phyloP scores from a whole-genome alignment of 2,329 filamentous ascomycete species.

The Dothiorella sarmentorum region DNA sequence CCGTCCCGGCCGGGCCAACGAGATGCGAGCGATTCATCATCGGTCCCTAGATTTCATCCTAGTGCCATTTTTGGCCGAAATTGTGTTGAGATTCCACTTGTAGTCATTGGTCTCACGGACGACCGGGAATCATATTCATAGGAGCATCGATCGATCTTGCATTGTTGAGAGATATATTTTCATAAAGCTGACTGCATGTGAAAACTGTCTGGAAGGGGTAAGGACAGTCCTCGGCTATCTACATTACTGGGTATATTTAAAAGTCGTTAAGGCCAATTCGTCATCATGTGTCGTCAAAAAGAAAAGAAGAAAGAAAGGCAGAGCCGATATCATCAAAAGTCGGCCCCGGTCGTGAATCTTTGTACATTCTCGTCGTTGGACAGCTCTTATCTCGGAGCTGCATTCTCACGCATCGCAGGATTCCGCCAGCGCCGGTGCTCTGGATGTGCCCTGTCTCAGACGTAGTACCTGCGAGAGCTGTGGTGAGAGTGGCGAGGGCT shows the following conservation, averaged over 20 bases:
- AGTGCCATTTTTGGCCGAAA: not conserved
- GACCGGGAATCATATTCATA: too few relatives aligned
- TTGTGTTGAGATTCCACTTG: too few relatives aligned
- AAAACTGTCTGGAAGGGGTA: not conserved
- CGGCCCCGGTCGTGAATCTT: not conserved
- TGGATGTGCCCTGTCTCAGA: conserved; percentile 17
- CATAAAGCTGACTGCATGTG: not conserved
- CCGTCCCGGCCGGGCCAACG: conserved; percentile 9
- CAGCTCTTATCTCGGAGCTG: not conserved
- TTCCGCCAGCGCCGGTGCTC: not conserved
- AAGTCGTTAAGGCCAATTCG: not conserved
- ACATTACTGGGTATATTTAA: conserved; percentile 15
- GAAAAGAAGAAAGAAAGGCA: not conserved
- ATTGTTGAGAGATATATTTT: not conserved
- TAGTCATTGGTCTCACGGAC: too few relatives aligned
- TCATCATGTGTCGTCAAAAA: conserved; percentile 3
- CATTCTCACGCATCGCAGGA: not conserved
- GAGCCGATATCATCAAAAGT: not conserved
- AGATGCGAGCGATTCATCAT: not conserved
- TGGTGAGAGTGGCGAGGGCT: conserved; percentile 39
- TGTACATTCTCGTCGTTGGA: conserved; percentile 7
- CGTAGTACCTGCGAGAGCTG: conserved; percentile 35
- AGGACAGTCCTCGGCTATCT: conserved; percentile 6
- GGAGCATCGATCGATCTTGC: not conserved
- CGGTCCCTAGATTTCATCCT: not conserved